phyloP scores from a whole-genome alignment of 75 land plant species.

The Selaginella tamariscina region DNA sequence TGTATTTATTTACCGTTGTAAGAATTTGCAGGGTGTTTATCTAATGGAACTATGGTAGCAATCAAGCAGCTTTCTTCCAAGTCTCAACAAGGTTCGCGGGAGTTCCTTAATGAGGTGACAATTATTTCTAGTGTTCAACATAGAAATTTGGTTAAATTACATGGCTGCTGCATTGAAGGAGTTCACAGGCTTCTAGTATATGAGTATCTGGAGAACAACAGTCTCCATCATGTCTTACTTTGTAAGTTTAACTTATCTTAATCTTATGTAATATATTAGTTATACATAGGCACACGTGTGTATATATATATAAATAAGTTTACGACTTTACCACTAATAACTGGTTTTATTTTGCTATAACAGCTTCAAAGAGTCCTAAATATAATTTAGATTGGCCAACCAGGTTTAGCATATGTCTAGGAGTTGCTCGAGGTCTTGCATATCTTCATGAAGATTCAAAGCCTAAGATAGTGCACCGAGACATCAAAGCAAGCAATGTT shows the following conservation, averaged over 20 bases:
- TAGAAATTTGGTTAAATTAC: conserved; percentile 49
- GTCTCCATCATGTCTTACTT: conserved; percentile 47
- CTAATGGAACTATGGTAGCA: conserved; percentile 54
- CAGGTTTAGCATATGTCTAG: neutral
- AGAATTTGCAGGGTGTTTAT: conserved; percentile 41
- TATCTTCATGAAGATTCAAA: conserved; percentile 9
- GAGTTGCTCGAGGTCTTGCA: neutral
- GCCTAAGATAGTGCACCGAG: conserved; percentile 9
- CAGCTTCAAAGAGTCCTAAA: neutral
- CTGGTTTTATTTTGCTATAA: neutral
- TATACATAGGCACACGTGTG: too few relatives aligned
- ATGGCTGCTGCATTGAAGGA: conserved; percentile 52
- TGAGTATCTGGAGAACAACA: conserved; percentile 48
- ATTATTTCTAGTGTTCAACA: conserved; percentile 55
- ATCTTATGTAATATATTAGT: too few relatives aligned
- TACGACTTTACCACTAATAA: neutral
- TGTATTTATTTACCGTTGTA: too few relatives aligned
- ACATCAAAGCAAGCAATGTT: conserved; percentile 10
- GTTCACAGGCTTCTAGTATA: conserved; percentile 45
- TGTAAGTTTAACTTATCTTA: too few relatives aligned
- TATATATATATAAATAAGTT: neutral
- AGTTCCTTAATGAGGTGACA: conserved; percentile 48
- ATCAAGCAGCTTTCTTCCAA: conserved; percentile 43
- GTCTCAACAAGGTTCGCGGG: conserved; percentile 47
- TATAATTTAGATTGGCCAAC: conserved; percentile 1